Base-by-base conservation (phyloP, 108 stramenopile species). In the Cyclotella cryptica region DNA sequence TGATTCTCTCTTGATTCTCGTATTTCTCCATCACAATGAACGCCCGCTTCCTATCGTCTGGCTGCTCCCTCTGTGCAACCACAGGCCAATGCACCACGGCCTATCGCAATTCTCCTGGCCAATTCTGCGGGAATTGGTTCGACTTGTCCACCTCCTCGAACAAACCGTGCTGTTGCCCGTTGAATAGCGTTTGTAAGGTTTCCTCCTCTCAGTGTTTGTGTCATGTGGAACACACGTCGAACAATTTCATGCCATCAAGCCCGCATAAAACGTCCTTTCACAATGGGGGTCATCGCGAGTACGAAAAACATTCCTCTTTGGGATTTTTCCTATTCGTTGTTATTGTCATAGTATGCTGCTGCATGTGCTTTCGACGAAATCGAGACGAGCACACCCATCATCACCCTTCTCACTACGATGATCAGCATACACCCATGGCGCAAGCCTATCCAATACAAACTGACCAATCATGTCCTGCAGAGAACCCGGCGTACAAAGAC, bases 101-200 rank as follows among this genome's bases (percentile, higher is more conserved):
- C 52, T 81, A 77, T 44, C 67, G 77, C 41, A 66, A 51, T 40
- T 71, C 75, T 11, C 81, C 81, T 12, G 75, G 81, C n/a, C 75
- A 81, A 65, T 81, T 60, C 46, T 81, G 81, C 61, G 81, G 81
- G 10, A 29, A 41, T 0, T 81, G 24, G 24, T 77, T 57, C 15
- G 75, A 77, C 54, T 21, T 43, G 21, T 41, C 60, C 10, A 61
- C 44, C 10, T 29, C 60, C 10, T 18, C 30, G 0, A 66, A 72
- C 18, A 58, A 64, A 44, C 81, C 75, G 7, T 81, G 81, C 49
- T 81, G 81, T 64, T 81, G 81, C 26, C 81, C 81, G 0, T 39
- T 80, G 15, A 52, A 54, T 9, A n/a, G 54, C 19, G 71, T 55
- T 4, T 80, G 79, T 71, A 73, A 67, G 3, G 46, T 80, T 27